phyloP scores from a whole-genome alignment of 2,329 filamentous ascomycete species.

The Metarhizium sp. region DNA sequence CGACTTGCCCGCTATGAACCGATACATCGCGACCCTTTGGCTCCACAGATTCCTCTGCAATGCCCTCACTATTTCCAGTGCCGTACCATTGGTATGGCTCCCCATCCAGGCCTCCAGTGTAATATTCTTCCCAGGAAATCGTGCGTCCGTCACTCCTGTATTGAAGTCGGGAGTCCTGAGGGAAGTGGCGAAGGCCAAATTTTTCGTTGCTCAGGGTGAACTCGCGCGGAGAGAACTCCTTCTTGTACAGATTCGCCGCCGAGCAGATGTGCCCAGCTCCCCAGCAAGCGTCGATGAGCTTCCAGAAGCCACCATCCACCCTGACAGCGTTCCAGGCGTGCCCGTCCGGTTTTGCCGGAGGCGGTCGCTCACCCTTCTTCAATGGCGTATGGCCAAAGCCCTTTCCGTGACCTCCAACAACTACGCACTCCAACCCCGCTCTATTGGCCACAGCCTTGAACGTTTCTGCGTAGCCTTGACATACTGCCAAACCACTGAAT shows the following conservation, averaged over 20 bases:
- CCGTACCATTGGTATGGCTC: conserved; percentile 38
- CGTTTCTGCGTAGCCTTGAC: conserved; percentile 79
- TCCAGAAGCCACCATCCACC: conserved; percentile 83
- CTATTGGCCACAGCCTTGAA: conserved; percentile 70
- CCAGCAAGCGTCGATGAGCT: conserved; percentile 88
- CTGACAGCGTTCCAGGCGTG: conserved; percentile 93
- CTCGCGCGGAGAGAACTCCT: conserved; percentile 55
- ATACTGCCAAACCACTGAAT: conserved; percentile 72
- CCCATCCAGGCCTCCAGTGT: conserved; percentile 47
- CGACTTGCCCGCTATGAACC: conserved; percentile 42
- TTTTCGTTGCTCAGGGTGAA: conserved; percentile 61
- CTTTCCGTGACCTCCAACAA: conserved; percentile 75
- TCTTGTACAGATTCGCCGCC: conserved; percentile 48
- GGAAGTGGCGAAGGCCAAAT: conserved; percentile 77
- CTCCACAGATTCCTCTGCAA: conserved; percentile 49
- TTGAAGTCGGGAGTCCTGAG: conserved; percentile 56
- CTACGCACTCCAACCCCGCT: conserved; percentile 68
- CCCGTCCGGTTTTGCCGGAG: conserved; percentile 49
- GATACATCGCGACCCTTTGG: conserved; percentile 45
- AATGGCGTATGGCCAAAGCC: conserved; percentile 64
- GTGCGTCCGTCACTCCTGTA: conserved; percentile 63
- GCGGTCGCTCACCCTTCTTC: conserved; percentile 53
- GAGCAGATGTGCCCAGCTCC: conserved; percentile 64
- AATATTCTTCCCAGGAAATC: conserved; percentile 75
- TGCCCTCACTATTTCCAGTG: conserved; percentile 37